phyloP scores from a whole-genome alignment of 2,329 filamentous ascomycete genomes.

The Colletotrichum sp. region DNA sequence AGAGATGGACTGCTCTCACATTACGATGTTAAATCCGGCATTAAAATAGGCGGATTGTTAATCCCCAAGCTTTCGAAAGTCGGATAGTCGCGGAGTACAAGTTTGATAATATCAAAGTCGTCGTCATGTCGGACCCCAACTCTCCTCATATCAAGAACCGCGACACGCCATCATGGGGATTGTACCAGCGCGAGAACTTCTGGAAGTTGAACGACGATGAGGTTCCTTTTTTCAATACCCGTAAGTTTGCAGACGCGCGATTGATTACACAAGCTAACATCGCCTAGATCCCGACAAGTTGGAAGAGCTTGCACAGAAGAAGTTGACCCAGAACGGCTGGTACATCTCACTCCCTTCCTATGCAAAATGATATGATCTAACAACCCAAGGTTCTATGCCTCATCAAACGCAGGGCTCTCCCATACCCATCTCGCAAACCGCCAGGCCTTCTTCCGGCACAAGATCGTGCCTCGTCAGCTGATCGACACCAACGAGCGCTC shows the following conservation, averaged over 20 bases:
- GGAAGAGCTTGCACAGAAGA: constrained; percentile 61
- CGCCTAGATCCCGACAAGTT: constrained; percentile 60
- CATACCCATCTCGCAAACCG: constrained; percentile 61
- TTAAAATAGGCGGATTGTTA: background rate
- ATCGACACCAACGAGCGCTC: constrained; percentile 63
- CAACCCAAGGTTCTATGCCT: constrained; percentile 51
- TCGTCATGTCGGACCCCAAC: constrained; percentile 21
- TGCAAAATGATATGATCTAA: background rate
- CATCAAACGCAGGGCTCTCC: constrained; percentile 60
- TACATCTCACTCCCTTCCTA: background rate
- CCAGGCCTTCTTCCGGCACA: constrained; percentile 68
- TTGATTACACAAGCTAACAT: background rate
- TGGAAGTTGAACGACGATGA: constrained; percentile 28
- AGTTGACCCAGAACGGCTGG: constrained; percentile 63
- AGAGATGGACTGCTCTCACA: background rate
- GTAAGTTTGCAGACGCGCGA: background rate
- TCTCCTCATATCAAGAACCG: constrained; percentile 27
- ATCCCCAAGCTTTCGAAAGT: background rate
- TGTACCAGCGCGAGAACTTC: constrained; percentile 30
- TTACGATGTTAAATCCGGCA: background rate
- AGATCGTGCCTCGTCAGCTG: constrained; percentile 65
- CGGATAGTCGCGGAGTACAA: background rate
- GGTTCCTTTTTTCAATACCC: constrained; percentile 27
- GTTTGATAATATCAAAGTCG: background rate
- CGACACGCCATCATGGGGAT: constrained; percentile 27